These are phyloP conservation scores for Chrysanthemum makinoi DNA, from an alignment of 129 eudicot genomes.

Conservation along the genomic window DNA sequence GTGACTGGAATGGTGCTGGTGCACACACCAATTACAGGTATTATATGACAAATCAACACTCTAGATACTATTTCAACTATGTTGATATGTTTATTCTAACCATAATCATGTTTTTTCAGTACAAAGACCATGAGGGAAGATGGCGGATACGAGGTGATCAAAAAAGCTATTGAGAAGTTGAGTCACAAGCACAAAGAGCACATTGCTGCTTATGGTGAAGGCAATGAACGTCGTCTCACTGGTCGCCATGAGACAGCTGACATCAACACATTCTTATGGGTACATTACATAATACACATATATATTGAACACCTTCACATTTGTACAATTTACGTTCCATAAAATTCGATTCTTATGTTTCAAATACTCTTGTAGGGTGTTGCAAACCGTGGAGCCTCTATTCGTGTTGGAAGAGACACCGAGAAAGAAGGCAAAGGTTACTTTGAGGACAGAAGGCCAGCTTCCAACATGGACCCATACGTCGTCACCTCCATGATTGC, in stretches of 20 bases:
- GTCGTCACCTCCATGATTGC: conserved; percentile 51
- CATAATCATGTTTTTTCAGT: conserved; percentile 10
- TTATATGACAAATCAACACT: not conserved
- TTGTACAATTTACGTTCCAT: not conserved
- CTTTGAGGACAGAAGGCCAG: conserved; percentile 43
- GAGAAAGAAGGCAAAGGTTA: conserved; percentile 42
- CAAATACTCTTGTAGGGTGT: conserved; percentile 25
- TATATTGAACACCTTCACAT: too few relatives aligned
- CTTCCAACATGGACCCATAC: conserved; percentile 46
- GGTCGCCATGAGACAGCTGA: conserved; percentile 45
- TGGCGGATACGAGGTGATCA: conserved; percentile 39
- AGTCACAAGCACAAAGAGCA: conserved; percentile 38
- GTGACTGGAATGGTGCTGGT: conserved; percentile 99
- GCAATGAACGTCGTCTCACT: conserved; percentile 40
- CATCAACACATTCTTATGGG: conserved; percentile 41
- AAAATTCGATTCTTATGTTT: conserved; percentile 6
- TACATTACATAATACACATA: not conserved
- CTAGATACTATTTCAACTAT: not conserved
- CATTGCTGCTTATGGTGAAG: conserved; percentile 42
- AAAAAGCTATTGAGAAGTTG: conserved; percentile 40
- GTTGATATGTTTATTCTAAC: not conserved
- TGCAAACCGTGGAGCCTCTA: conserved; percentile 45
- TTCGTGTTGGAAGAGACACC: conserved; percentile 42
- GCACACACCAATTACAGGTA: conserved; percentile 93
- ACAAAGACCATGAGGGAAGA: conserved; percentile 42